Evolutionary conservation across 257 asterid genomes (phyloP), one percentile per base, ranked within the genome.

Genomic region (Cynanchum wilfordii): DNA sequence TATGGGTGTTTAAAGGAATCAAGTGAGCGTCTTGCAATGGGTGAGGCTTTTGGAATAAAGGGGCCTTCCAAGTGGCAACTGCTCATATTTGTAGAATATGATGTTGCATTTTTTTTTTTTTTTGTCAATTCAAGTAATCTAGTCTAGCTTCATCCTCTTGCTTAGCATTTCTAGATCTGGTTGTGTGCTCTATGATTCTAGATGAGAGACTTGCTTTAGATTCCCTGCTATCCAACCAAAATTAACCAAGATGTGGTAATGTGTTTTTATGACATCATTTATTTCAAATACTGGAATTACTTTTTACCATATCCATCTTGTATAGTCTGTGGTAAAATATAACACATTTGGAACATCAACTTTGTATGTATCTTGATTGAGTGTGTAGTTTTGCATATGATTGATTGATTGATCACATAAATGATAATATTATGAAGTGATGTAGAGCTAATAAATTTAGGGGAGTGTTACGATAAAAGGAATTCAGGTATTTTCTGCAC

Each of bases 21-120:
- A 57, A 95, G 99, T 60, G 95, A 86, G 75, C 86, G 82, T 69
- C 98, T 95, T 64, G 99, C 98, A 44, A 86, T 95, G 93, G 99
- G 99, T 60, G 97, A 88, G 87, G 90, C 85, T 66, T 95, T 95
- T 79, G 99, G 99, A 82, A 75, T 95, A 77, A 90, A 83, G 82
- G 79, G 96, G 69, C 99, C 99, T 8, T 87, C 76, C 51, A 75
- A 87, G 79, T 16, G n/a, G 42, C 72, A 10, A 36, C 4, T 29
- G 9, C 50, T 49, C 66, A 29, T 11, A 15, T 47, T 33, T n/a
- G 68, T 36, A 19, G n/a, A 47, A 45, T 50, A 11, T n/a, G 25
- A 5, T 20, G 22, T 58, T 49, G 20, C 22, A 24, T 62, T 29
- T 52, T 55, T 70, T 60, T 52, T 19, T 27, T 51, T 29, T 47